Evolutionary conservation across 805 yeast species (phyloP).

Genomic region (Candida methanosorbosa): DNA sequence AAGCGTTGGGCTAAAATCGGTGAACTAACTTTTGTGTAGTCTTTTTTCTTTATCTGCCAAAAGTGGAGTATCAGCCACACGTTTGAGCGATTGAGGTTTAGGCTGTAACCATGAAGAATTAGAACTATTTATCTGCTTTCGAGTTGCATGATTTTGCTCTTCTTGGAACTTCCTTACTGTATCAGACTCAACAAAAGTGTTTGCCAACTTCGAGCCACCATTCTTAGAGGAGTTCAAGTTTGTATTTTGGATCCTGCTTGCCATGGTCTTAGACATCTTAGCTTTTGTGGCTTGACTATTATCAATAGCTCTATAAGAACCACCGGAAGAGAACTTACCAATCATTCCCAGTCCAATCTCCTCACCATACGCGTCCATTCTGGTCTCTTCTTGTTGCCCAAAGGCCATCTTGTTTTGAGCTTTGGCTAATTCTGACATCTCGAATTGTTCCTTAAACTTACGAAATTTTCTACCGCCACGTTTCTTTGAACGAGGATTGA

Average conservation of each 20-base stretch:
- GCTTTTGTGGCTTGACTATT: slow-evolving; percentile 42
- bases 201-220: neutral
- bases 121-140: neutral
- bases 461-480: slow-evolving; percentile 81
- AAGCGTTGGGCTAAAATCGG: no score
- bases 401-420: slow-evolving; percentile 82
- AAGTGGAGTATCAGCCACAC: no score
- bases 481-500: slow-evolving; percentile 67
- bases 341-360: slow-evolving; percentile 81
- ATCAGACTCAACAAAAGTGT: neutral
- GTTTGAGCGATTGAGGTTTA: no score
- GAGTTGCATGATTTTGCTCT: neutral
- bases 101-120: neutral
- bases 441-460: slow-evolving; percentile 73
- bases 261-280: slow-evolving; percentile 54
- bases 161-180: neutral
- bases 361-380: slow-evolving; percentile 61
- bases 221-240: neutral
- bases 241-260: slow-evolving; percentile 27
- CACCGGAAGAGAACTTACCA: slow-evolving; percentile 18
- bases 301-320: slow-evolving; percentile 13
- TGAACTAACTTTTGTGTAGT: no score
- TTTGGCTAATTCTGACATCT: slow-evolving; percentile 70
- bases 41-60: neutral
- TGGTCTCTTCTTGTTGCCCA: slow-evolving; percentile 62